Evolutionary conservation across 106 monocot species (phyloP), one percentile per base, ranked within the genome.

Genomic region (Cymbidium sinense): DNA sequence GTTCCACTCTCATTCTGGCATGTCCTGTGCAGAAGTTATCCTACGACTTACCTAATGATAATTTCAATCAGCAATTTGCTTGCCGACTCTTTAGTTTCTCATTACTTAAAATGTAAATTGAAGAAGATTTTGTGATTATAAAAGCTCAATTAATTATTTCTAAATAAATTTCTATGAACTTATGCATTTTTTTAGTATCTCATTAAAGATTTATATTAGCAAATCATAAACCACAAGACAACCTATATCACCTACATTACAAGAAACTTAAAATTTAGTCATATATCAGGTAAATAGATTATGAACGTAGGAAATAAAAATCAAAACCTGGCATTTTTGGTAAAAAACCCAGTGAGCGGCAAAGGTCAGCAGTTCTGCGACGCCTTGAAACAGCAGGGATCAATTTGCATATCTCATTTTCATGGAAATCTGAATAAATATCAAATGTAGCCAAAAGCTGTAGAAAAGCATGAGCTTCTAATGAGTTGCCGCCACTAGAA

Each of bases 401-500:
- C 34, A 96, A 81, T 84, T 89, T 91, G 81, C 92, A 88, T 23
- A 95, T 88, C 74, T 87, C 90, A 75, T 89, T 84, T 67, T 83
- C 64, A 74, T 83, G 76, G 82, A 87, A 96, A 54, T 91, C 86
- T 62, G 87, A 86, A 82, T 78, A 78, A 79, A 96, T 79, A 72
- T 29, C 81, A 86, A 89, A 96, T 20, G 93, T 96, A 43, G 91
- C 96, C 64, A 96, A 61, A 70, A 96, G 90, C 78, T 96, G 96
- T 21, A 96, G 91, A 85, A 96, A 93, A 47, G 96, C 84, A 88
- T 96, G 93, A 2, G 78, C 91, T 85, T 93, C 96, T 34, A 96
- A 84, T 25, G 93, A 96, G 76, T 96, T 96, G 25, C 96, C 96
- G 83, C 80, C 84, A 70, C 79, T 87, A 7, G 77, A 70, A 83